phyloP scores from a whole-genome alignment of 1,139 yeast genomes.

The Geotrichum histeridarum region DNA sequence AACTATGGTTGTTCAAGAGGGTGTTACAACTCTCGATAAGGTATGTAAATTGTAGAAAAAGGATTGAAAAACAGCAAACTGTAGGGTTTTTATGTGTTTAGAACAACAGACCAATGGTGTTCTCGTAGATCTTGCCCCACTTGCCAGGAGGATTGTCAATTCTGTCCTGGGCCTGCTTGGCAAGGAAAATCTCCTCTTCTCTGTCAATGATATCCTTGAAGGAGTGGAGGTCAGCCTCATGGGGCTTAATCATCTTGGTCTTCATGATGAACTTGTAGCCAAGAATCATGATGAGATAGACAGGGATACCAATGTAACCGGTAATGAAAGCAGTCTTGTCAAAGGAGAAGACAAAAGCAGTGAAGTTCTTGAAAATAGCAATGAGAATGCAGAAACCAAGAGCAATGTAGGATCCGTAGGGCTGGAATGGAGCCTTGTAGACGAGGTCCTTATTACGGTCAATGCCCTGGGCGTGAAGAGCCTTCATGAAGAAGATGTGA shows the following conservation, averaged over 20 bases:
- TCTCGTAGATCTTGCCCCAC: slow-evolving; percentile 11
- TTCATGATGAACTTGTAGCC: slow-evolving; percentile 57
- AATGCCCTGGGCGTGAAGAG: slow-evolving; percentile 61
- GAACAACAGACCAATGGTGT: slow-evolving; percentile 16
- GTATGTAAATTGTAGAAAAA: neutral
- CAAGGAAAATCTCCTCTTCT: slow-evolving; percentile 55
- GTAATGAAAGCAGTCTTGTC: slow-evolving; percentile 63
- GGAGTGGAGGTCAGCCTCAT: slow-evolving; percentile 60
- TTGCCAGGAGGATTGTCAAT: slow-evolving; percentile 25
- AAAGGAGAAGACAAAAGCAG: slow-evolving; percentile 57
- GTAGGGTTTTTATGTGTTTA: neutral
- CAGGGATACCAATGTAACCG: slow-evolving; percentile 73
- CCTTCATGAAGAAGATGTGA: slow-evolving; percentile 59
- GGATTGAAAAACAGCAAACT: neutral
- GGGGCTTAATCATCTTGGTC: slow-evolving; percentile 49
- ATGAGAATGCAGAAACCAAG: slow-evolving; percentile 52
- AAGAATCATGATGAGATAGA: slow-evolving; percentile 49
- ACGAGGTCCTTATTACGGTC: slow-evolving; percentile 44
- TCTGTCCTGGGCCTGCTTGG: slow-evolving; percentile 38
- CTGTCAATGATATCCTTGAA: slow-evolving; percentile 62
- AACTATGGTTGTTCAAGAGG: neutral
- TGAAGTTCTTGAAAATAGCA: slow-evolving; percentile 66
- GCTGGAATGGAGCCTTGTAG: slow-evolving; percentile 49
- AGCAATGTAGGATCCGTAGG: slow-evolving; percentile 51
- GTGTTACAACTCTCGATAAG: neutral